Evolutionary conservation across 164 flowering plant genomes (phyloP).

Genomic region (Brasenia schreberi): DNA sequence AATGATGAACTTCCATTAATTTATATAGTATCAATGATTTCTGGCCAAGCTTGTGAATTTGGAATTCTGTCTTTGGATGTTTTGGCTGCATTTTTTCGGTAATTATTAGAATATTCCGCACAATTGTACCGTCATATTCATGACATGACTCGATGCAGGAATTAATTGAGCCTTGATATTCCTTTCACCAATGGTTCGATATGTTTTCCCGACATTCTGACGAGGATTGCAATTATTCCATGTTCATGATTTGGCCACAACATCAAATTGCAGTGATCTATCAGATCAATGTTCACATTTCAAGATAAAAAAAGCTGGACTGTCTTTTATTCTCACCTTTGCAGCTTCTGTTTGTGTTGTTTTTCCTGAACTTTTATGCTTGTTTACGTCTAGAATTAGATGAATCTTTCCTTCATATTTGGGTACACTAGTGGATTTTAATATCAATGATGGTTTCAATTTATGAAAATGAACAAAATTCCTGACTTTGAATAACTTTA

Average conservation of each 20-base stretch:
- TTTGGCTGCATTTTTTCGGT: background rate
- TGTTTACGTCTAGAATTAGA: background rate
- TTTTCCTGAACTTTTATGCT: background rate
- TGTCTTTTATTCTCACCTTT: background rate
- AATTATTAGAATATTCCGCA: background rate
- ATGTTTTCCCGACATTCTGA: background rate
- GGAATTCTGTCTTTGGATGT: background rate
- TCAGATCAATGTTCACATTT: background rate
- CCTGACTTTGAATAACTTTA: no score
- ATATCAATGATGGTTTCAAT: no score
- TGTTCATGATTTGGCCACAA: background rate
- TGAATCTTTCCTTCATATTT: background rate
- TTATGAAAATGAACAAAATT: no score
- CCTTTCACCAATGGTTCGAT: no score
- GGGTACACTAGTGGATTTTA: no score
- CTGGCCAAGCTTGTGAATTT: background rate
- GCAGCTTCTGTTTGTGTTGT: background rate
- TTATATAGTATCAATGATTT: no score
- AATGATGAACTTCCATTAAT: no score
- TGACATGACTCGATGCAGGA: no score
- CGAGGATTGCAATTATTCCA: background rate
- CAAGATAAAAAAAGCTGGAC: background rate
- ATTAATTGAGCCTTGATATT: no score
- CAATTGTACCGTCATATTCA: no score
- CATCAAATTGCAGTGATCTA: background rate